Evolutionary conservation across 2,329 filamentous ascomycete species (phyloP), one percentile per base, ranked within the genome.

Genomic region (Plectosphaerella cucumerina): DNA sequence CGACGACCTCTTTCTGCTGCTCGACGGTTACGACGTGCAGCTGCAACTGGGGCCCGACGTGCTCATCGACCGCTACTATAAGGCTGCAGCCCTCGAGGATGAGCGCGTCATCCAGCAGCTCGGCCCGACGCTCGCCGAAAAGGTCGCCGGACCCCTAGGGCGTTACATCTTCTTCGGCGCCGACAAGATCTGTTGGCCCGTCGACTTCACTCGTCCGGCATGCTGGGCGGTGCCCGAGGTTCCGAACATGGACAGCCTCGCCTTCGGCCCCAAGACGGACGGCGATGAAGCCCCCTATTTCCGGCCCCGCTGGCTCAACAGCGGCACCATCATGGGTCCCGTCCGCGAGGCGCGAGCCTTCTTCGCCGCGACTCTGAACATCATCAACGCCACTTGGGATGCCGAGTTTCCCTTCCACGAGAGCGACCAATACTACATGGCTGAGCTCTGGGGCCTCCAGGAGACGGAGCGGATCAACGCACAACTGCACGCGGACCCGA

Each of bases 41-140:
- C 81, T 87, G 53, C 85, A 89, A 62, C 69, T 88, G 3, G 82
- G 84, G 0, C 77, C 81, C 3, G 78, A 85, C 41, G 72, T 87
- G 18, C 67, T 88, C 56, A 75, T 89, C 22, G 69, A 77, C 56
- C 76, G 85, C 42, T 89, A 87, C 63, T 79, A 83, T 56, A 67
- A 72, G 14, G 67, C 82, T 15, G 62, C 79, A 17, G 67, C 71
- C n/a, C 71, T 73, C 47, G 78, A 76, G 23, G 82, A 87, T 55
- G 63, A 66, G 31, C 72, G 76, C 22, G 65, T 86, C 41, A 66
- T 69, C 34, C 64, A 71, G 47, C 74, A 71, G 37, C 82, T 82
- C 55, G 77, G 77, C 3, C 60, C 67, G 47, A 61, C 59, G 20
- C 57, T 64, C 17, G 52, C 63, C 48, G 62, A 68, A 35, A 54